These are phyloP conservation scores for Pleurotus pulmonarius DNA, from an alignment of 768 basidiomycete genomes.

Conservation along the genomic window DNA sequence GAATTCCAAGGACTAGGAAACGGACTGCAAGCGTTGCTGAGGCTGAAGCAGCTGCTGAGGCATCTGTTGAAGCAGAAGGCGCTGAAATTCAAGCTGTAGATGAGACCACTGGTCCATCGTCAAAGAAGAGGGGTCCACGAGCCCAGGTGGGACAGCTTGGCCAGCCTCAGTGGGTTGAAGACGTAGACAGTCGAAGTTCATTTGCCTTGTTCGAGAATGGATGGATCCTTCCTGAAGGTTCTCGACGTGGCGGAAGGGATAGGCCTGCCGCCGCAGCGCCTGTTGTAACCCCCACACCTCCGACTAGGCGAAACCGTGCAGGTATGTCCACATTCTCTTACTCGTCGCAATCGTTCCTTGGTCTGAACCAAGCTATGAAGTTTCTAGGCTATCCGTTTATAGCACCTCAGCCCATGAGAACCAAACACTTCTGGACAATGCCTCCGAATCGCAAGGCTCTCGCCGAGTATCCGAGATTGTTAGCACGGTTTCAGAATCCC, in stretches of 20 bases:
- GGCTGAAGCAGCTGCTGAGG: constrained; percentile 14
- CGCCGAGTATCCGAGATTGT: too few relatives aligned
- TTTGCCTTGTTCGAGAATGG: constrained; percentile 84
- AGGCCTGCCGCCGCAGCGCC: constrained; percentile 38
- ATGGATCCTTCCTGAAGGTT: constrained; percentile 81
- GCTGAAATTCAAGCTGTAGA: neutral
- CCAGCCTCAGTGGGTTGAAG: constrained; percentile 56
- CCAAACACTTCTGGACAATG: constrained; percentile 1
- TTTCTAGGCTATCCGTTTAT: constrained; percentile 2
- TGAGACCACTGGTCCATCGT: neutral
- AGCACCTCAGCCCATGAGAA: constrained; percentile 10
- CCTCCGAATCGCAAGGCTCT: too few relatives aligned
- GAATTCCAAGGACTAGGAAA: constrained; percentile 46
- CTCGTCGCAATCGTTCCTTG: constrained; percentile 19
- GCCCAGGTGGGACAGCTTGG: constrained; percentile 17
- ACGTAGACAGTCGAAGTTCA: constrained; percentile 66
- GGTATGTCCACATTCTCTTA: constrained; percentile 22
- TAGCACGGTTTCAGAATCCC: too few relatives aligned
- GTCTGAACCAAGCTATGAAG: constrained; percentile 29
- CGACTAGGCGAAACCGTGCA: constrained; percentile 51
- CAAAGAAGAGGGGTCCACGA: constrained; percentile 15
- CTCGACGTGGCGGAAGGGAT: constrained; percentile 58
- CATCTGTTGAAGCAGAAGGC: neutral
- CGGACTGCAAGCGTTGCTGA: constrained; percentile 37
- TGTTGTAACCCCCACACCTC: constrained; percentile 31